phyloP scores from a whole-genome alignment of 768 basidiomycete genomes.

The Imleria badia region DNA sequence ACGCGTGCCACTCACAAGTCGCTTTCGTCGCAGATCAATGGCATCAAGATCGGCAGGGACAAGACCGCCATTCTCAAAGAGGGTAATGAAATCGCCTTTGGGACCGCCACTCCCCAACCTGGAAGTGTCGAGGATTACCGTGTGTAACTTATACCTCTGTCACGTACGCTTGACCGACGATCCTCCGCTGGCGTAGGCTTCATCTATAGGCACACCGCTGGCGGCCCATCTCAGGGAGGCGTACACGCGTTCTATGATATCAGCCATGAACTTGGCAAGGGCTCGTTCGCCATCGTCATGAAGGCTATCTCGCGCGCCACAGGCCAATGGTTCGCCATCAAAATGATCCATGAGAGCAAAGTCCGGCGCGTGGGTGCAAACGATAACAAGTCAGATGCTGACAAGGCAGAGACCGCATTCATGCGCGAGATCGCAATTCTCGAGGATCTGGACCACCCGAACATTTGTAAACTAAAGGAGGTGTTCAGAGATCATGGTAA shows the following conservation, averaged over 20 bases:
- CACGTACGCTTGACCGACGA: background rate
- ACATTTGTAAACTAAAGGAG: slow-evolving; percentile 80
- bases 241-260: slow-evolving; percentile 69
- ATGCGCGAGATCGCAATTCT: slow-evolving; percentile 79
- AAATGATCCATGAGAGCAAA: slow-evolving; percentile 69
- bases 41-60: slow-evolving; percentile 38
- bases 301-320: slow-evolving; percentile 72
- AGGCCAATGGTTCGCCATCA: slow-evolving; percentile 81
- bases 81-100: slow-evolving; percentile 88
- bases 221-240: slow-evolving; percentile 47
- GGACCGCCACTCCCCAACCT: slow-evolving; percentile 49
- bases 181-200: slow-evolving; percentile 46
- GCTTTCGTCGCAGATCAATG: slow-evolving; percentile 36
- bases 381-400: slow-evolving; percentile 29
- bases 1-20: slow-evolving; percentile 10
- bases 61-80: slow-evolving; percentile 44
- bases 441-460: slow-evolving; percentile 71
- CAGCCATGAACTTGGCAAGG: slow-evolving; percentile 75
- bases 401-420: slow-evolving; percentile 41
- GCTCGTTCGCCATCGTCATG: slow-evolving; percentile 89
- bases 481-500: slow-evolving; percentile 66
- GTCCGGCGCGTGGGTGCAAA: slow-evolving; percentile 39
- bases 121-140: slow-evolving; percentile 70
- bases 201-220: slow-evolving; percentile 66
- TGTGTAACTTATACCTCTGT: slow-evolving; percentile 35